Base-by-base conservation (phyloP, 768 basidiomycete species). In the Psilocybe tampanensis region DNA sequence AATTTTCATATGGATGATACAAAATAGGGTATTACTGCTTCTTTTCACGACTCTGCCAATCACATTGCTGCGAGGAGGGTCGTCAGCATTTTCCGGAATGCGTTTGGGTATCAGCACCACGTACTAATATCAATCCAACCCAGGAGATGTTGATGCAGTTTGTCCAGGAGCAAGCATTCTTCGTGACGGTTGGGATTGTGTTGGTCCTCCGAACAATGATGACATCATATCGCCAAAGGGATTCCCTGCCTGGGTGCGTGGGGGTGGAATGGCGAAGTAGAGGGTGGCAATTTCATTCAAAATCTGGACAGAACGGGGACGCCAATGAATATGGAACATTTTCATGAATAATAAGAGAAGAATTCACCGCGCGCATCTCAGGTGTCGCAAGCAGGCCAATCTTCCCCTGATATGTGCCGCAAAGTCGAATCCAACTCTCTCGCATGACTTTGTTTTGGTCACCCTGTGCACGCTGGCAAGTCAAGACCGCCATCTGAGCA, bases 151-250 rank as follows among this genome's bases (percentile, higher is more conserved):
- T n/a, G 62, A 57, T 15, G 70, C 61, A 19, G n/a, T 69, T 66
- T 12, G 76, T n/a, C n/a, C 71, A 34, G 83, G 83, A n/a, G 78
- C 64, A 51, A 84, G 64, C n/a, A 77, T 67, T 53, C 81, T 75
- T 59, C 80, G 74, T 13, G 74, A 59, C 2, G 76, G 70, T 49
- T 73, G 72, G 3, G 68, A 52, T 24, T 77, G 70, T 9, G 77
- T 63, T 1, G 81, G 81, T 7, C 92, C 92, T 23, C 95, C 95
- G 56, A 98, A 89, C 68, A 98, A 75, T 4, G 88, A 87, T 4
- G 94, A 92, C 72, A 98, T 74, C 81, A 98, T 90, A 24, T 95
- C 93, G 24, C 88, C 91, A 48, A 98, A 72, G 5, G 95, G 89
- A 68, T 96, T 96, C 7, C 78, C 85, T 11, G 84, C 80, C 68